Evolutionary conservation across 208 protist species (phyloP).

Genomic region (Leptomonas seymouri): DNA sequence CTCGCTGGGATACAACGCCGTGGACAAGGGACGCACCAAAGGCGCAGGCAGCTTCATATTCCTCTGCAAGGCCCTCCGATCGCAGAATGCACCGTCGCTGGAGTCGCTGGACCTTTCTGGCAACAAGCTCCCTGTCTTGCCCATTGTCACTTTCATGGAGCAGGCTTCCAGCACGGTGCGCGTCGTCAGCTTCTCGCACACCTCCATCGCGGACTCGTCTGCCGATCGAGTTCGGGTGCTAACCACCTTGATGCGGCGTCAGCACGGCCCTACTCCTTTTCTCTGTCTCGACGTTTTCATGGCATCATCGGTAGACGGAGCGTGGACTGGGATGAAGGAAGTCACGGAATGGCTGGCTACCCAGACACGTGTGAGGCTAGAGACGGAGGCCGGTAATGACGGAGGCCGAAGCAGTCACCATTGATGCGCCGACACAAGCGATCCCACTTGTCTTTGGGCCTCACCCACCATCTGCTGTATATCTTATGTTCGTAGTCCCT

Average conservation of each 20-base stretch:
- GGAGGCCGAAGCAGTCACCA: not conserved
- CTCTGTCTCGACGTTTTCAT: conserved; percentile 24
- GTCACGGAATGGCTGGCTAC: conserved; percentile 30
- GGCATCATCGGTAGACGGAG: conserved; percentile 13
- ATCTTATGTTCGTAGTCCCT: not conserved
- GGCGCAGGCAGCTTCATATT: conserved; percentile 49
- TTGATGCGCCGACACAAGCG: not conserved
- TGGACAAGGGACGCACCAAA: conserved; percentile 34
- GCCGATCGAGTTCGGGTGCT: conserved; percentile 46
- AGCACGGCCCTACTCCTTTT: conserved; percentile 25
- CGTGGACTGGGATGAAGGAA: conserved; percentile 30
- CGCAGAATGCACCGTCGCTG: conserved; percentile 50
- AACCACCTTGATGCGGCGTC: conserved; percentile 50
- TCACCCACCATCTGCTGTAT: not conserved
- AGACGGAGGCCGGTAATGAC: conserved; percentile 4
- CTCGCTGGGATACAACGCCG: conserved; percentile 46
- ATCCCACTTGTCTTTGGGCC: not conserved
- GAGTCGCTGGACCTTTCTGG: conserved; percentile 52
- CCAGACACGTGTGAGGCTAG: conserved; percentile 22
- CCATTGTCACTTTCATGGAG: conserved; percentile 60
- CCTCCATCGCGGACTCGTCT: conserved; percentile 48
- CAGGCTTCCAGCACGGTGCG: conserved; percentile 51
- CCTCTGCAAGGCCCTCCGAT: conserved; percentile 67
- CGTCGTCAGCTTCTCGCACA: conserved; percentile 47
- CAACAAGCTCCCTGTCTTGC: conserved; percentile 56